Conservation (phyloP, 169 alveolate species). For the Eimeria tenella region DNA sequence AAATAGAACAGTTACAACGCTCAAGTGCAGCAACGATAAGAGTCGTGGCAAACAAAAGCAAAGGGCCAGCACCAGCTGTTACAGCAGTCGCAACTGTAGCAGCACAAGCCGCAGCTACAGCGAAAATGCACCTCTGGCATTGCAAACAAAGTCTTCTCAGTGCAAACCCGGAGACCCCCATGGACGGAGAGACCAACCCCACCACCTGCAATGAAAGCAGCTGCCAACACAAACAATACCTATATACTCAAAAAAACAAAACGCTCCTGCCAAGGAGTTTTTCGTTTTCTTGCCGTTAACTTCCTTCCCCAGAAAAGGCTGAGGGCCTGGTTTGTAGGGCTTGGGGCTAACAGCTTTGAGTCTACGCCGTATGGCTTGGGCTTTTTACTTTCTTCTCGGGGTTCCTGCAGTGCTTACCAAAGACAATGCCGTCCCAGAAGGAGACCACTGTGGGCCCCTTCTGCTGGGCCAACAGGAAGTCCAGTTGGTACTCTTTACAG, state of each 20-base stretch:
- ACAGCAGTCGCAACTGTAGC: neutral
- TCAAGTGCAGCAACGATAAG: too few species aligned
- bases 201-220: slow-evolving; percentile 82
- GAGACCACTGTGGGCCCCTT: slow-evolving; percentile 57
- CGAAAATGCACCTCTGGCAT: slow-evolving; percentile 90
- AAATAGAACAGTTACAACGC: too few species aligned
- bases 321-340: too few species aligned
- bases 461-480: slow-evolving; percentile 85
- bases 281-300: too few species aligned
- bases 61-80: neutral
- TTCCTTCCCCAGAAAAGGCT: too few species aligned
- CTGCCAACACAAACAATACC: neutral
- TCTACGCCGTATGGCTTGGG: neutral
- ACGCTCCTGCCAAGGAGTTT: neutral
- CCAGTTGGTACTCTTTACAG: slow-evolving; percentile 86
- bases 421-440: slow-evolving; percentile 81
- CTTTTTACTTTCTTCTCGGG: neutral
- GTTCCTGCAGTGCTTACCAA: slow-evolving; percentile 42
- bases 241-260: neutral
- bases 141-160: slow-evolving; percentile 91
- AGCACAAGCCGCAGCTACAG: slow-evolving; percentile 15
- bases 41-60: too few species aligned
- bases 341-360: neutral
- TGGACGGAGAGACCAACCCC: slow-evolving; percentile 93
- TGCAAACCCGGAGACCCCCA: slow-evolving; percentile 90